These are phyloP conservation scores for Debaryomyces subglobosus DNA, from an alignment of 1,139 yeast species.

Conservation along the genomic window DNA sequence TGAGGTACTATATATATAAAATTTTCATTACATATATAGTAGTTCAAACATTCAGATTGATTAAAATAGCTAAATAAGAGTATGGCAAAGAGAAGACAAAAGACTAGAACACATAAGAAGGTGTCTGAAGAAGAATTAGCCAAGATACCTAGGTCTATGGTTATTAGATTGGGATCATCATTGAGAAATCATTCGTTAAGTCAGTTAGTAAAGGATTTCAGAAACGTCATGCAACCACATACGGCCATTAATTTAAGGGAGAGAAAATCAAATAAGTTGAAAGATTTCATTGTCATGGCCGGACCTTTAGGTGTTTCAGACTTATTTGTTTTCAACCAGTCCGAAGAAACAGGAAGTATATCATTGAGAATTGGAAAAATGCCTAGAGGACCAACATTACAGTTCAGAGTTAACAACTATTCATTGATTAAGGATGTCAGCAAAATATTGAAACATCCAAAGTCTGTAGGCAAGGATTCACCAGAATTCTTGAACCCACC, in stretches of 20 bases:
- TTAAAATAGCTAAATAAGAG: neutral
- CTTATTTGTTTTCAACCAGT: conserved; percentile 82
- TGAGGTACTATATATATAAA: conserved; percentile 9
- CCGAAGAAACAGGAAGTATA: conserved; percentile 75
- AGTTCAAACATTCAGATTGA: neutral
- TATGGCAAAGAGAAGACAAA: conserved; percentile 54
- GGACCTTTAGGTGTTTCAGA: conserved; percentile 96
- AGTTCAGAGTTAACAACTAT: conserved; percentile 76
- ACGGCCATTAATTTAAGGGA: conserved; percentile 89
- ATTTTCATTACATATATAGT: neutral
- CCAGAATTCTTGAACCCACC: conserved; percentile 79
- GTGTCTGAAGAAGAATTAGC: conserved; percentile 68
- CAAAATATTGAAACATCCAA: conserved; percentile 68
- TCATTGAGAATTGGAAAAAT: conserved; percentile 82
- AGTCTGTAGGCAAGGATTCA: conserved; percentile 63
- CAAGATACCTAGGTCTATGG: conserved; percentile 89
- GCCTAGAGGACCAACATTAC: conserved; percentile 94
- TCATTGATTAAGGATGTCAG: conserved; percentile 85
- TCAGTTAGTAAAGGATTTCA: conserved; percentile 83
- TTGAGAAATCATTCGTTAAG: conserved; percentile 78
- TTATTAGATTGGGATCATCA: conserved; percentile 80
- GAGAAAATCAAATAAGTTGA: conserved; percentile 80
- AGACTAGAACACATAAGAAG: conserved; percentile 85
- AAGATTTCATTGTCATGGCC: conserved; percentile 94
- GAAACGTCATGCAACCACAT: conserved; percentile 94